Base-by-base conservation (phyloP, 139 green algal genomes). In the Picochlorum sp. region DNA sequence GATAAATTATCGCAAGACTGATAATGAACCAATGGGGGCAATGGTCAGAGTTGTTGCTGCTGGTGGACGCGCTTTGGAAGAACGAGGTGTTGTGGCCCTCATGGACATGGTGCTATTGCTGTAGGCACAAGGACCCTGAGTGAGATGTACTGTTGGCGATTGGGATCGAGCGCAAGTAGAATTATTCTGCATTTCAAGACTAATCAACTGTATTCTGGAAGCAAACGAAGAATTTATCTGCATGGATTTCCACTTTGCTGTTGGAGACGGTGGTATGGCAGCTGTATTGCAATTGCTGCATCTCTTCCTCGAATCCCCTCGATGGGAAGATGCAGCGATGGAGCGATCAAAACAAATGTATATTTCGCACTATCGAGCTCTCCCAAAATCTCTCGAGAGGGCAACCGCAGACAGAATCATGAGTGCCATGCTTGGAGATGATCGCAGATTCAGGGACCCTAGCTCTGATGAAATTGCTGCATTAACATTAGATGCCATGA, bases 151-250 rank as follows among this genome's bases (percentile, higher is more conserved):
- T 2, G 83, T 97, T 32, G 90, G 87, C 28, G 11, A 49, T 32
- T 98, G 83, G 85, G 24, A n/a, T 16, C 69, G 87, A 28, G 86
- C 95, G 60, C 83, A 96, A 78, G 73, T 94, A 38, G 91, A 98
- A 84, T 81, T 96, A 34, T 97, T 97, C 71, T 98, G 90, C 68
- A 85, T 99, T 49, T 73, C 73, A 65, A 90, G 92, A 62, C 83
- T 99, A 47, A 87, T 99, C 62, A 94, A 95, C 79, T 97, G 86
- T 79, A 68, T 88, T 66, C 70, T 98, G 66, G 94, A 99, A 68
- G 75, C 84, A 21, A 88, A 95, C 73, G 91, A 97, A 66, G 94
- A 99, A 82, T 96, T 95, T 68, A 62, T 96, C 20, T 83, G 85
- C 71, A 88, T 98, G 76, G 92, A 98, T 81, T 85, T 93, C 67